Base-by-base conservation (phyloP, 495 filamentous ascomycete genomes). In the Lasiosphaeria miniovina region DNA sequence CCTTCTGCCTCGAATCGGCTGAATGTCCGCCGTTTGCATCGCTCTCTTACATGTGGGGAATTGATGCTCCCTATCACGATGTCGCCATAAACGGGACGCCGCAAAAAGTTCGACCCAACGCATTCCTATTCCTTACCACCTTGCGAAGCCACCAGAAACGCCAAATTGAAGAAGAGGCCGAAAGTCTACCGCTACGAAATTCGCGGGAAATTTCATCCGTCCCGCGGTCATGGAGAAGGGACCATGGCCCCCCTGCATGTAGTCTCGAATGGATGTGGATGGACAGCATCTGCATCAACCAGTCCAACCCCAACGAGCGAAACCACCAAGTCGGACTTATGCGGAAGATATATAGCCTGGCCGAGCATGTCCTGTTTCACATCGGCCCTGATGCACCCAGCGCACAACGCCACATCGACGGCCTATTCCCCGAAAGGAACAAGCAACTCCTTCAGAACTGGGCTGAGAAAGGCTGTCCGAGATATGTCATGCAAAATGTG, bases 251-350 rank as follows among this genome's bases (percentile, higher is more conserved):
- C 11, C 36, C 36, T 6, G 36, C 6, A 6, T 6, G 36, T 40
- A 11, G 36, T 17, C 52, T 54, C 33, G 34, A 54, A 17, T 54
- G 52, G 52, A n/a, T 65, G 17, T 62, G 63, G 63, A 61, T 52
- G 10, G 63, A 62, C 36, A 60, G 52, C 49, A 53, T 65, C 40
- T 65, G 63, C 57, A 65, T 65, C 52, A 65, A 65, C 56, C 63
- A 61, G 49, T 24, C 35, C 11, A 57, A 65, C 36, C 55, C 54
- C 24, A 60, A 56, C 33, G 63, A 65, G 52, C 55, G 60, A 9
- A 59, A 56, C 63, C 52, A 49, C 33, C 60, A 62, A 36, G 60
- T 65, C 3, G 32, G 57, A 4, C 41, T 55, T 3, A 65, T 62
- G 60, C 38, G 31, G 15, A 57, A 55, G 14, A 65, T 65, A 4